Conservation (phyloP, 345 rosid genomes). For the Luvunga scandens region DNA sequence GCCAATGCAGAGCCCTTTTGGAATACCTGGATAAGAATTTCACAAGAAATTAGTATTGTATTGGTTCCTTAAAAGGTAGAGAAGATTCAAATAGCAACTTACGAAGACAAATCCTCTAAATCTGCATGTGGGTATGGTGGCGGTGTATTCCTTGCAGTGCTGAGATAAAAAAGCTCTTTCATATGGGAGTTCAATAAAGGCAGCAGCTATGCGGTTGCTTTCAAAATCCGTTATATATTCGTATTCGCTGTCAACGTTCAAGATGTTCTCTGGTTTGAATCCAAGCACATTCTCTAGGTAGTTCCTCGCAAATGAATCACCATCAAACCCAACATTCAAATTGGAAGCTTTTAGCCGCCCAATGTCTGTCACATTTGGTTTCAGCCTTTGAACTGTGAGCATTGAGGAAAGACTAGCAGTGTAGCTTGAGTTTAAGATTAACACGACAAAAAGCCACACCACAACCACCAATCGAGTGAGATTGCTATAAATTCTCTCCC, state of each 20-base stretch:
- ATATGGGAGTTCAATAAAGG: conserved; percentile 55
- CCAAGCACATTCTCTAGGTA: conserved; percentile 33
- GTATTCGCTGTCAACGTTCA: conserved; percentile 18
- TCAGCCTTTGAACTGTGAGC: conserved; percentile 46
- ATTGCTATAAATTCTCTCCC: conserved; percentile 37
- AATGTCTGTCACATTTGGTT: conserved; percentile 35
- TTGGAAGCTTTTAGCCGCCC: conserved; percentile 27
- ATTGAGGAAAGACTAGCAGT: conserved; percentile 55
- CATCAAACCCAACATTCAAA: conserved; percentile 46
- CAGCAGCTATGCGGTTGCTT: conserved; percentile 32
- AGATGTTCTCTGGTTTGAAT: conserved; percentile 25
- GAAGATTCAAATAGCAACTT: conserved; percentile 15
- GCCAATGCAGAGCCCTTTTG: conserved; percentile 43
- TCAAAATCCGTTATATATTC: conserved; percentile 25
- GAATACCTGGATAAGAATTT: conserved; percentile 25
- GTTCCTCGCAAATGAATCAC: conserved; percentile 40
- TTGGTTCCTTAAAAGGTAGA: neutral
- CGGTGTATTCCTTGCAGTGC: conserved; percentile 38
- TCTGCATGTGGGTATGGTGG: conserved; percentile 25
- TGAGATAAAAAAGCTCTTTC: conserved; percentile 34
- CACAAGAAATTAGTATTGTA: no score
- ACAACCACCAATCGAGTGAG: conserved; percentile 46
- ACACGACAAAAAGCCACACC: conserved; percentile 59
- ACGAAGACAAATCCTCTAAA: conserved; percentile 66
- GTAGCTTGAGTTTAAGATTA: conserved; percentile 57